Conservation (phyloP, 495 filamentous ascomycete species). For the Acidomyces sp. region DNA sequence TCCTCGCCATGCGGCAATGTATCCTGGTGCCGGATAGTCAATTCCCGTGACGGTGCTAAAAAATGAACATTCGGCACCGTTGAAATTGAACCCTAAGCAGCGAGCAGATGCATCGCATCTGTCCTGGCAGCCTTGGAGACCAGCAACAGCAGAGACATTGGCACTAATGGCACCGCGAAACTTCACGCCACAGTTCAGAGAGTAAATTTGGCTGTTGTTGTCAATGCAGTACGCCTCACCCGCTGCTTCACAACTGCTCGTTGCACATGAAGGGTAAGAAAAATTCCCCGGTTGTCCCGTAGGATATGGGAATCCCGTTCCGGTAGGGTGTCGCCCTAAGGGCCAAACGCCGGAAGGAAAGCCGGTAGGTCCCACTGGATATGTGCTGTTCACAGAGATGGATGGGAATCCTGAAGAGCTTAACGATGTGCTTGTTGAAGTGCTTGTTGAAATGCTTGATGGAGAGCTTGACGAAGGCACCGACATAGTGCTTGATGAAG, state of each 20-base stretch:
- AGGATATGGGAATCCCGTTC: not conserved
- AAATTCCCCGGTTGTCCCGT: not conserved
- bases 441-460: not conserved
- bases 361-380: constrained; percentile 1
- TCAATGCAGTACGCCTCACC: constrained; percentile 3
- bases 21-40: not conserved
- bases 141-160: not conserved
- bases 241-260: not conserved
- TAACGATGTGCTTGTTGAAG: not conserved
- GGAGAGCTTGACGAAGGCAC: not conserved
- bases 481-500: not conserved
- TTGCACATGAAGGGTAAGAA: not conserved
- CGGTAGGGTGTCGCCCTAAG: not conserved
- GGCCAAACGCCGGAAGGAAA: too few species aligned
- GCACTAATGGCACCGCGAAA: not conserved
- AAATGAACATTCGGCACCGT: not conserved
- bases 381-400: constrained; percentile 1
- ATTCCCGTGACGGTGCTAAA: not conserved
- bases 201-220: constrained; percentile 5
- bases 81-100: constrained; percentile 3
- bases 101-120: not conserved
- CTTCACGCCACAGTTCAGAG: constrained; percentile 7
- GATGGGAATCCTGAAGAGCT: constrained; percentile 3
- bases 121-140: not conserved
- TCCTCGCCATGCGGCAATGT: constrained; percentile 1